phyloP scores from a whole-genome alignment of 164 flowering plant genomes.

The Macadamia tetraphylla region DNA sequence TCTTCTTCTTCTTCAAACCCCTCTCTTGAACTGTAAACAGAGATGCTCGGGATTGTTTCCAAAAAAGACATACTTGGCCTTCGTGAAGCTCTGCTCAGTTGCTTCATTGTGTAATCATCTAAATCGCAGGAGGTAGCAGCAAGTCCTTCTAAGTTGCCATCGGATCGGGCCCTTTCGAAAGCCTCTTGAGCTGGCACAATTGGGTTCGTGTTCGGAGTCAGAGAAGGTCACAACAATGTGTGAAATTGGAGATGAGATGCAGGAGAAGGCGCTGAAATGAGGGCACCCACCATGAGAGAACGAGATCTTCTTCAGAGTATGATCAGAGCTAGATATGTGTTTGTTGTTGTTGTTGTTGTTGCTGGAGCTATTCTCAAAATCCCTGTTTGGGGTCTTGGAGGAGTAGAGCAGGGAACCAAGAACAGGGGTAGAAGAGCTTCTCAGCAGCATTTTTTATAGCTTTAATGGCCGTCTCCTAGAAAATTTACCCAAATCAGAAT shows the following conservation, averaged over 20 bases:
- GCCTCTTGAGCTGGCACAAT: constrained; percentile 17
- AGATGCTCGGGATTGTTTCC: no score
- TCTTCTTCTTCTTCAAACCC: no score
- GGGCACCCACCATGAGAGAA: constrained; percentile 19
- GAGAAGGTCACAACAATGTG: constrained; percentile 15
- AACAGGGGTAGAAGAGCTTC: constrained; percentile 40
- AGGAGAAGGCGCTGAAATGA: constrained; percentile 10
- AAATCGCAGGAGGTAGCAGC: constrained; percentile 19
- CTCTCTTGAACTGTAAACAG: no score
- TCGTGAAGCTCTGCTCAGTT: constrained; percentile 17
- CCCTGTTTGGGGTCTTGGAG: constrained; percentile 38
- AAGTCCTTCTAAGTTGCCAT: no score
- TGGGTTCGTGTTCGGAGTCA: constrained; percentile 10
- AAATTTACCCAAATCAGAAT: no score
- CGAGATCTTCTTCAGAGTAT: constrained; percentile 26
- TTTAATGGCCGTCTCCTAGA: background rate
- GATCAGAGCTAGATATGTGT: constrained; percentile 16
- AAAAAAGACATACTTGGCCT: background rate
- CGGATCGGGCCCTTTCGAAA: constrained; percentile 22
- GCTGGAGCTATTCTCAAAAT: constrained; percentile 9
- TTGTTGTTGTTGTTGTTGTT: constrained; percentile 7
- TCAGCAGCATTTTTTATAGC: no score
- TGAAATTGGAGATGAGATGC: constrained; percentile 38
- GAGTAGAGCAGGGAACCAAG: constrained; percentile 76
- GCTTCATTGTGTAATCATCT: constrained; percentile 27